phyloP scores from a whole-genome alignment of 2,329 filamentous ascomycete species.

The Monosporascus sp. region DNA sequence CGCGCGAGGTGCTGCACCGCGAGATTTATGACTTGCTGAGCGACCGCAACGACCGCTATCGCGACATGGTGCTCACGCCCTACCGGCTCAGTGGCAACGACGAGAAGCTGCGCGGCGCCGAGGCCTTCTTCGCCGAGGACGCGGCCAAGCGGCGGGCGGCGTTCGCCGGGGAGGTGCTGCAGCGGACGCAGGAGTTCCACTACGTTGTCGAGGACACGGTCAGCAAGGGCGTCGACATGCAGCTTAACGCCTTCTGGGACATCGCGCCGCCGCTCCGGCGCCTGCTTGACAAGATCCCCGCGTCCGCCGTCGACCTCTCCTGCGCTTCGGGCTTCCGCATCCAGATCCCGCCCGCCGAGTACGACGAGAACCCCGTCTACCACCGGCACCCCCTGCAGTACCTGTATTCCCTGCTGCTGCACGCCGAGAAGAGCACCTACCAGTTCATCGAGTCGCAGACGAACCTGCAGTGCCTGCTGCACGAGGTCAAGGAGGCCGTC shows the following conservation, averaged over 20 bases:
- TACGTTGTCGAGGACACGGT: constrained; percentile 80
- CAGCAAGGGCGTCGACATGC: constrained; percentile 79
- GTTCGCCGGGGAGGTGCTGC: constrained; percentile 66
- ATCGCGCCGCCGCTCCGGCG: constrained; percentile 79
- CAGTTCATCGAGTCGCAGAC: constrained; percentile 96
- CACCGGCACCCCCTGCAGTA: constrained; percentile 81
- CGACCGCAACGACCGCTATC: constrained; percentile 82
- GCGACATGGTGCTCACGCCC: constrained; percentile 74
- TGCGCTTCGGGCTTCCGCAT: constrained; percentile 53
- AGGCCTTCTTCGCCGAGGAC: constrained; percentile 78
- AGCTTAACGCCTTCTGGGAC: constrained; percentile 95
- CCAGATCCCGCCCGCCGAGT: constrained; percentile 73
- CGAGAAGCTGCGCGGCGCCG: constrained; percentile 74
- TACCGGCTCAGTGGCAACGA: constrained; percentile 70
- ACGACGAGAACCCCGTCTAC: constrained; percentile 81
- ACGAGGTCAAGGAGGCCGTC: constrained; percentile 80
- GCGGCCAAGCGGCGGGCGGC: constrained; percentile 64
- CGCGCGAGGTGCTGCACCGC: constrained; percentile 79
- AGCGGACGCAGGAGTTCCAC: constrained; percentile 71
- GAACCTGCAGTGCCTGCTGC: constrained; percentile 82
- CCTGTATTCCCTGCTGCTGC: constrained; percentile 75
- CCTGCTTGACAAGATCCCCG: constrained; percentile 75
- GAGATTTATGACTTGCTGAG: constrained; percentile 80
- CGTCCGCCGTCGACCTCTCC: constrained; percentile 32
- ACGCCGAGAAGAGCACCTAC: constrained; percentile 88